Evolutionary conservation across 768 basidiomycete species (phyloP).

Genomic region (Psilocybe azurescens): DNA sequence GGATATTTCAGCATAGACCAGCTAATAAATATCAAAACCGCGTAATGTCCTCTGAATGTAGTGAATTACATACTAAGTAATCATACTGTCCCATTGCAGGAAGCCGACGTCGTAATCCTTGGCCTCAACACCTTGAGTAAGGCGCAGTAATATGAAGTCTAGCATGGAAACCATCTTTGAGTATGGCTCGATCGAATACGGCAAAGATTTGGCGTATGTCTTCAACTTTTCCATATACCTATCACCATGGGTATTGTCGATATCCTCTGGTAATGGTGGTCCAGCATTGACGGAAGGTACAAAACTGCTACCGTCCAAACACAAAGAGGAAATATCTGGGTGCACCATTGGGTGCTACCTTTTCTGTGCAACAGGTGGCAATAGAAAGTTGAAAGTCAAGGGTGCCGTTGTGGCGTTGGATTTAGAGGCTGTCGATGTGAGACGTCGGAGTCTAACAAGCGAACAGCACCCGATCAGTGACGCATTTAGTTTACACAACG

Average conservation of each 20-base stretch:
- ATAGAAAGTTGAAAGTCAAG: constrained; percentile 18
- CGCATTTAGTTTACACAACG: constrained; percentile 20
- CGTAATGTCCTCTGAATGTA: constrained; percentile 6
- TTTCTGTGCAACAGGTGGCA: constrained; percentile 11
- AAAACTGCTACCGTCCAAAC: constrained; percentile 40
- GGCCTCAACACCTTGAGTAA: constrained; percentile 77
- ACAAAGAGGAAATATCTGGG: constrained; percentile 53
- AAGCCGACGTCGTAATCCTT: constrained; percentile 85
- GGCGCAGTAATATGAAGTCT: constrained; percentile 70
- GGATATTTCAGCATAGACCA: constrained; percentile 89
- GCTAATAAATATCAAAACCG: constrained; percentile 39
- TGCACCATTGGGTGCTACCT: constrained; percentile 37
- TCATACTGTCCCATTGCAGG: constrained; percentile 80
- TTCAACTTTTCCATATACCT: constrained; percentile 63
- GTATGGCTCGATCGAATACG: constrained; percentile 79
- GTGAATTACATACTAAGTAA: constrained; percentile 61
- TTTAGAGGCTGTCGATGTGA: constrained; percentile 9
- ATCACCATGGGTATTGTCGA: constrained; percentile 40
- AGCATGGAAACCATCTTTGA: constrained; percentile 79
- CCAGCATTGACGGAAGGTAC: constrained; percentile 10
- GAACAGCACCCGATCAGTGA: constrained; percentile 23
- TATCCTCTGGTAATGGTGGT: constrained; percentile 31
- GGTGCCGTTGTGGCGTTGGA: constrained; percentile 12
- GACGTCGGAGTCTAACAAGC: constrained; percentile 28
- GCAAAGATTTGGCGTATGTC: constrained; percentile 66